A percentile compares a stretch with the other conserved stretches of the same genome.
These are phyloP conservation scores for Orbilia ellipsospora DNA, from an alignment of 2,329 filamentous ascomycete species.

Conservation along the genomic window DNA sequence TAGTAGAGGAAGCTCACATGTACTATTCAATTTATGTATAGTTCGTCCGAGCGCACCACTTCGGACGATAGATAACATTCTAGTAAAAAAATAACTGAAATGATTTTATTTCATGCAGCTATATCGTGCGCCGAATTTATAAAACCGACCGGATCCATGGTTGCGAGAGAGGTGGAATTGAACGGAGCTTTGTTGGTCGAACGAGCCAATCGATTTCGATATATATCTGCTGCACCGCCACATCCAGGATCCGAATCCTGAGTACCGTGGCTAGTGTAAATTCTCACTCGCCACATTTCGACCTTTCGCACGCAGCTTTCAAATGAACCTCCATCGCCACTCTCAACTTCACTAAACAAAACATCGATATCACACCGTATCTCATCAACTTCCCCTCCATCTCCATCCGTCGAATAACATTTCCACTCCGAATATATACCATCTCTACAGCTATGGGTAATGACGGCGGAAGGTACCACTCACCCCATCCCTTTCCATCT, in stretches of 20 bases:
- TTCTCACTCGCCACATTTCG: conserved; percentile 14
- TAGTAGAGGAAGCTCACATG: conserved; percentile 9
- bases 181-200: conserved; percentile 1
- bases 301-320: too few species aligned
- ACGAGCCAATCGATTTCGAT: conserved; percentile 31
- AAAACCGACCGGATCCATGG: conserved; percentile 19
- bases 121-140: conserved; percentile 21
- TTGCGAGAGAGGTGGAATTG: conserved; percentile 9
- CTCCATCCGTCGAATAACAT: background rate
- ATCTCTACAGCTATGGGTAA: conserved; percentile 78
- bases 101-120: conserved; percentile 13
- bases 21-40: background rate
- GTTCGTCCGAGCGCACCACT: conserved; percentile 21
- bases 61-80: conserved; percentile 16
- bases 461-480: conserved; percentile 79
- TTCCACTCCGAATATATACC: background rate
- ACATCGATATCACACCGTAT: background rate
- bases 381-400: background rate
- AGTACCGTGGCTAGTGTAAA: background rate
- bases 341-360: background rate
- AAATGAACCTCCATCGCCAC: background rate
- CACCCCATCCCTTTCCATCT: background rate
- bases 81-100: conserved; percentile 14
- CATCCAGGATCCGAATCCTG: conserved; percentile 51
- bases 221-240: conserved; percentile 46